Evolutionary conservation across 257 asterid species (phyloP), one percentile per base, ranked within the genome.

Genomic region (Prunella vulgaris): DNA sequence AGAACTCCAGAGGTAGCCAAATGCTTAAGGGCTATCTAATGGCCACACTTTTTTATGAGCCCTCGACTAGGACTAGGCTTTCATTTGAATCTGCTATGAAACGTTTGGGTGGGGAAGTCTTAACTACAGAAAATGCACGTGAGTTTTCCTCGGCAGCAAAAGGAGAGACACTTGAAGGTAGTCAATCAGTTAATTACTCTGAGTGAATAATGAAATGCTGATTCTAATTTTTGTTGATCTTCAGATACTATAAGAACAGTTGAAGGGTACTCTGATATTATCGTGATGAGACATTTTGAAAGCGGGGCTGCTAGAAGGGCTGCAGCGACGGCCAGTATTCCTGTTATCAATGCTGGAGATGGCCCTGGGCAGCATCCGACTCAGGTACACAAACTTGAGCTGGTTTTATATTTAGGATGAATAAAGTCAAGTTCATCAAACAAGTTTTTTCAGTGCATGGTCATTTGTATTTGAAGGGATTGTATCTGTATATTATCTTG

Each of bases 321-420:
- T 5, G 96, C 96, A 2, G 74, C 48, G 22, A 90, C 90, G 5
- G 95, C 97, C 42, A 73, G 72, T 74, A 93, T 90, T 77, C 99
- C 99, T 0, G 73, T 93, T 75, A 87, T 93, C 65, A 93, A 93
- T 84, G 99, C 97, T 14, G 99, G 97, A 74, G 99, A 93, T 82
- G 97, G 99, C 66, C 97, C 96, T 10, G 97, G 99, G 14, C 97
- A 93, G 74, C 99, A 93, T 80, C 97, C 97, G 15, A 87, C 99
- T 53, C 96, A 90, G 97, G 98, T 93, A 37, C 71, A 28, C 3
- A 28, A 28, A 28, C 9, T 32, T 32, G 38, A 32, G 38, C 38
- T 32, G 38, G 38, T 32, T 32, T 32, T 32, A 32, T n/a, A n/a
- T n/a, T n/a, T n/a, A n/a, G 6, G 38, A 32, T 32, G 38, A 32